Evolutionary conservation across 2,329 filamentous ascomycete species (phyloP).

Genomic region (Sporothrix mexicana): DNA sequence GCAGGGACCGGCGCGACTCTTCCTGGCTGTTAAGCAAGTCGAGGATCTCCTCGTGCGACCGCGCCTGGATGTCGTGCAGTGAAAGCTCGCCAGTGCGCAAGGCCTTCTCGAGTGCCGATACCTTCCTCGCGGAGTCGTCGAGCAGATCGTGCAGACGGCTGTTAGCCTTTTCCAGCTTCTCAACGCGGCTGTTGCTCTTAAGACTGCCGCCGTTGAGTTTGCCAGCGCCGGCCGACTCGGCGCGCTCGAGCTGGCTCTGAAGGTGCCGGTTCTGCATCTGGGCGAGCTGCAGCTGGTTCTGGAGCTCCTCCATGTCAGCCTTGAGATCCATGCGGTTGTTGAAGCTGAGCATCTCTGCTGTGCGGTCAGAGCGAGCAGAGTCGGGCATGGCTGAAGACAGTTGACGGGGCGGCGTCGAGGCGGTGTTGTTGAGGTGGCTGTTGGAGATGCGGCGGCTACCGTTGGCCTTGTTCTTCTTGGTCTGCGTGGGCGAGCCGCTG

Average conservation of each 20-base stretch:
- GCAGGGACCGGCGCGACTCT: constrained; percentile 78
- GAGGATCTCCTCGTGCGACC: constrained; percentile 91
- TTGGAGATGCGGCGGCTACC: constrained; percentile 68
- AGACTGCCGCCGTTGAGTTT: constrained; percentile 12
- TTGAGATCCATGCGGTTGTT: constrained; percentile 91
- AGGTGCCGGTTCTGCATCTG: constrained; percentile 96
- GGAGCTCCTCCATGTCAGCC: constrained; percentile 86
- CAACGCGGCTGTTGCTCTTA: constrained; percentile 61
- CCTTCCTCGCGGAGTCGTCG: constrained; percentile 90
- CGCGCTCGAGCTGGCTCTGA: constrained; percentile 81
- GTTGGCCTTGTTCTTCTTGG: constrained; percentile 64
- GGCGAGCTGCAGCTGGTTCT: constrained; percentile 90
- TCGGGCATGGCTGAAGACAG: constrained; percentile 69
- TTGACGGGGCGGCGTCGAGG: constrained; percentile 71
- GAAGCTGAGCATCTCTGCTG: constrained; percentile 80
- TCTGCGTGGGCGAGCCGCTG: constrained; percentile 65
- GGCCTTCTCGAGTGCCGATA: constrained; percentile 85
- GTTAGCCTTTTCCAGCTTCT: constrained; percentile 92
- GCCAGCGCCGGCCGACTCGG: constrained; percentile 64
- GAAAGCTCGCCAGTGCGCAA: constrained; percentile 87
- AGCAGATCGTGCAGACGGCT: constrained; percentile 90
- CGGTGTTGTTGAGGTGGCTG: constrained; percentile 44
- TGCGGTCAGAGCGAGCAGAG: constrained; percentile 83
- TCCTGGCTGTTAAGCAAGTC: constrained; percentile 93
- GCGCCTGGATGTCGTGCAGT: constrained; percentile 87